Base-by-base conservation (phyloP, 768 basidiomycete genomes). In the Termitomyces sp. region DNA sequence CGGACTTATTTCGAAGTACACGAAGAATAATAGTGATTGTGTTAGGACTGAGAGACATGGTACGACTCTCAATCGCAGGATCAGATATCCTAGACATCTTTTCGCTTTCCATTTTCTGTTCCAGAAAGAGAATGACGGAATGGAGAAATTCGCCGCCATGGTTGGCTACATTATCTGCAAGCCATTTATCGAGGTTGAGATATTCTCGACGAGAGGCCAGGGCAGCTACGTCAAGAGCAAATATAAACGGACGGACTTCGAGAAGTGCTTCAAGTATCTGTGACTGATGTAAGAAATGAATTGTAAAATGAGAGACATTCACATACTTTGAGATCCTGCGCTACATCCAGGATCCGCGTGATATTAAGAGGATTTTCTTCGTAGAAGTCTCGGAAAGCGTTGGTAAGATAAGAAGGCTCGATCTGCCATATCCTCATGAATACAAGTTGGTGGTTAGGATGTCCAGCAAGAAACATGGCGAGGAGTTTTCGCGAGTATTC, bases 381-480 rank as follows among this genome's bases (percentile, higher is more conserved):
- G 70, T 98, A 97, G 67, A 94, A 95, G 60, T 94, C 91, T 31
- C 88, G 84, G 71, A 98, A 89, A 7, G 93, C 92, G 55, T 86
- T 81, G 5, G 93, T 87, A 50, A 98, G 81, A 68, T 94, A 91
- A 0, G 85, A 75, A 0, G 90, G 91, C 65, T 94, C 84, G 43
- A 91, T 87, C 66, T 95, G 91, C 89, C 92, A 95, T 54, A 99
- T 85, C 48, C 94, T 83, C 85, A 96, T 94, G 75, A 98, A 98
- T 55, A 98, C 94, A 10, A 99, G 82, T 62, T 97, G 93, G 64
- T 97, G 94, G 63, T 94, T 94, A 8, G 94, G 94, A 65, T 95
- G 91, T 15, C 93, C 91, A 19, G 86, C 87, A 42, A 98, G 78
- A 75, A 98, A 98, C 85, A 93, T 90, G 38, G 84, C 79, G 50